Evolutionary conservation across 2,329 filamentous ascomycete genomes (phyloP), one percentile per base, ranked within the genome.

Genomic region (Pleoardoris graminearum): DNA sequence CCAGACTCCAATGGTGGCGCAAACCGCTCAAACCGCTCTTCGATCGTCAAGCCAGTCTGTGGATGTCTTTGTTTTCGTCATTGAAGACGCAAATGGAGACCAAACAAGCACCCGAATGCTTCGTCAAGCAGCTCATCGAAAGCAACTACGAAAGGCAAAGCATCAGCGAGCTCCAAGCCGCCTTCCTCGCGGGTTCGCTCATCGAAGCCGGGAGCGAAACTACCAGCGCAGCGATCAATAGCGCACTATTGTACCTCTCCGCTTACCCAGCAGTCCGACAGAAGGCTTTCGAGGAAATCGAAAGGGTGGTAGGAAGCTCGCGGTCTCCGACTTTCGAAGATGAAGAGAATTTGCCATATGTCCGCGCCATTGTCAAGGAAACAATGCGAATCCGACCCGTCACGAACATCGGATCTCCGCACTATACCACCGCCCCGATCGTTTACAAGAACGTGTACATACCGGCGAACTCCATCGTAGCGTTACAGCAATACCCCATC

Each of bases 301-400:
- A 46, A 8, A 35, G 44, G 14, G 58, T 66, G 0, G 50, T 66
- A 5, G 60, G 62, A 5, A 16, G 39, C 4, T 48, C 51, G 0
- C 54, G 61, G 5, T 63, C 61, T 3, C 66, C 68, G 0, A 63
- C 57, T 1, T 70, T 82, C 50, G 72, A 76, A 2, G 80, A 84
- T 58, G 72, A 79, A 16, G 62, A 69, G 0, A 61, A 63, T 1
- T 65, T 85, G 29, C 63, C 63, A 4, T 75, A 73, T 44, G 63
- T 75, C 21, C 60, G 67, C 21, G 68, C 69, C 46, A 68, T 72
- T 10, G 62, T 72, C 17, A 73, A 74, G 0, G 75, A 78, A 12
- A 79, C 81, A 17, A 76, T 84, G 27, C 74, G 74, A 1, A 62
- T 72, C 35, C 59, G 66, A 4, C 69, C 70, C 1, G 66, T 70